These are phyloP conservation scores for Chaetomium sp. DNA, from an alignment of 2,329 filamentous ascomycete genomes.

Conservation along the genomic window DNA sequence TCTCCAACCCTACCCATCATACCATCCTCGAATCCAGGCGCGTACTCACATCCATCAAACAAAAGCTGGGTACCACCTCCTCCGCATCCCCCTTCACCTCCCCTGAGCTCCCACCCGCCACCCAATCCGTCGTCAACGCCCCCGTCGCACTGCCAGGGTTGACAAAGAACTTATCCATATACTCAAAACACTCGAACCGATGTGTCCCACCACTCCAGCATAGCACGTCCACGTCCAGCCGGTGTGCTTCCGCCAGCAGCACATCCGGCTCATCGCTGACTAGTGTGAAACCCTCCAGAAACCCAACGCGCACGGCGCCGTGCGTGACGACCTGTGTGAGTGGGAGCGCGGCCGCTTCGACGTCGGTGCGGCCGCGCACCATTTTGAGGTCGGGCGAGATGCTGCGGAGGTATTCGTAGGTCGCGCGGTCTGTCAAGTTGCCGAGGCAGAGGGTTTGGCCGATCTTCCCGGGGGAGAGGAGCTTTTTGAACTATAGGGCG, in stretches of 20 bases:
- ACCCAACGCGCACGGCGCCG: constrained; percentile 58
- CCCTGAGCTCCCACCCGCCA: constrained; percentile 29
- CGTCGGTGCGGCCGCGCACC: constrained; percentile 60
- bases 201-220: constrained; percentile 61
- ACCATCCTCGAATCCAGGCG: neutral
- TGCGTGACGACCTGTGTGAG: constrained; percentile 61
- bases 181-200: constrained; percentile 64
- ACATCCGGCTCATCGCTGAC: constrained; percentile 62
- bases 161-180: constrained; percentile 69
- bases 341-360: constrained; percentile 59
- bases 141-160: constrained; percentile 63
- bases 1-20: neutral
- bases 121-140: constrained; percentile 54
- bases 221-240: constrained; percentile 61
- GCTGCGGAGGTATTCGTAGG: constrained; percentile 72
- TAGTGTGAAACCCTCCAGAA: constrained; percentile 62
- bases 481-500: constrained; percentile 68
- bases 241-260: constrained; percentile 60
- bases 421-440: constrained; percentile 72
- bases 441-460: constrained; percentile 74
- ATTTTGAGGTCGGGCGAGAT: constrained; percentile 68
- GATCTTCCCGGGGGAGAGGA: constrained; percentile 77
- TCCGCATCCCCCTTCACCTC: constrained; percentile 37
- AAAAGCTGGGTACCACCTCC: constrained; percentile 84
- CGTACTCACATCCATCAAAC: constrained; percentile 86